phyloP scores from a whole-genome alignment of 352 stramenopile species.

The Phytophthora citricola region DNA sequence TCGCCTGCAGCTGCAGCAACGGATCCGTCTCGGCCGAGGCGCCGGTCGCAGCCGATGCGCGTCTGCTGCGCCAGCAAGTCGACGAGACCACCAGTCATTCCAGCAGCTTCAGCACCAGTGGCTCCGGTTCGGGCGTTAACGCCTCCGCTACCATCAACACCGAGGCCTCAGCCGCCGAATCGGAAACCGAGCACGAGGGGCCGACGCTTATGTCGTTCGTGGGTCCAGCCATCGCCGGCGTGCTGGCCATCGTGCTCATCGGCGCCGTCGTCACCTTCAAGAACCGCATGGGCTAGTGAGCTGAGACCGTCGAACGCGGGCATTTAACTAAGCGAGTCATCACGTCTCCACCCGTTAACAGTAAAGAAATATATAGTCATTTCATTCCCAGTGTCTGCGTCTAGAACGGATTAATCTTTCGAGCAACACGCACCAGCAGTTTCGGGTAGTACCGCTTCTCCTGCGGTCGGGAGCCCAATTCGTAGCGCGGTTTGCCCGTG shows the following conservation, averaged over 20 bases:
- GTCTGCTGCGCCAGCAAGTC: slow-evolving; percentile 18
- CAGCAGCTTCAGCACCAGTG: slow-evolving; percentile 6
- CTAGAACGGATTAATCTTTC: slow-evolving; percentile 73
- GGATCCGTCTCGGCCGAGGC: slow-evolving; percentile 20
- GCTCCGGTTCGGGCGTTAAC: slow-evolving; percentile 6
- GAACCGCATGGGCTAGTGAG: slow-evolving; percentile 40
- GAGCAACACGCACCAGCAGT: slow-evolving; percentile 54
- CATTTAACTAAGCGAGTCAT: slow-evolving; percentile 11
- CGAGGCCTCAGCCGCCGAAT: slow-evolving; percentile 12
- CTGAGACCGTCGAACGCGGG: background rate
- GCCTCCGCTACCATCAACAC: slow-evolving; percentile 13
- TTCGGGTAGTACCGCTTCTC: slow-evolving; percentile 56
- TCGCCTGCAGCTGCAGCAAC: slow-evolving; percentile 17
- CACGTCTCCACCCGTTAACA: slow-evolving; percentile 12
- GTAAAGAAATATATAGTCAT: slow-evolving; percentile 36
- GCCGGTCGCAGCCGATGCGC: slow-evolving; percentile 1
- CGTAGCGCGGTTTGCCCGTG: slow-evolving; percentile 41
- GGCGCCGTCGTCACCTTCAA: slow-evolving; percentile 64
- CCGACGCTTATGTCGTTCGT: slow-evolving; percentile 45
- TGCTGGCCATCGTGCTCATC: slow-evolving; percentile 64
- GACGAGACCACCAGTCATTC: slow-evolving; percentile 8
- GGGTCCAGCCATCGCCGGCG: slow-evolving; percentile 50
- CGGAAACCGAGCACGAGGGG: slow-evolving; percentile 17
- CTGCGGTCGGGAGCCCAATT: slow-evolving; percentile 40
- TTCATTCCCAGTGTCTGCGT: slow-evolving; percentile 21